Base-by-base conservation (phyloP, 2,329 filamentous ascomycete species). In the Cytospora schulzeri region DNA sequence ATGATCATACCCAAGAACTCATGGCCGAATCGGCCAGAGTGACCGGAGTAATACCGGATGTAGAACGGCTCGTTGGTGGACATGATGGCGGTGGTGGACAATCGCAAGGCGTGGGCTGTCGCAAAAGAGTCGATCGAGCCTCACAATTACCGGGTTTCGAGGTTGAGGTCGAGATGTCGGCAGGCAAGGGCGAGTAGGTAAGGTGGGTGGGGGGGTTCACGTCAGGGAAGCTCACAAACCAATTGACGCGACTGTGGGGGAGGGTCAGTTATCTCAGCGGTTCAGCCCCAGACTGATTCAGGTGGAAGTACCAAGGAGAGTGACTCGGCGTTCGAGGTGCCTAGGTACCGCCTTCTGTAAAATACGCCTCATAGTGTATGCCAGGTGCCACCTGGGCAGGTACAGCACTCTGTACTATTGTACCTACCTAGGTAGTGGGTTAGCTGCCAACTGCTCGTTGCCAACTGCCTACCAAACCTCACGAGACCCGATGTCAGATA, bases 11-110 rank as follows among this genome's bases (percentile, higher is more conserved):
- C 95, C 73, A 99, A 83, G 75, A 99, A 99, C 79, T 99, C 95
- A 80, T 99, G 95, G 69, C 95, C 95, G 78, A 98, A 97, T 69
- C 94, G 91, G 74, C 95, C 95, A 78, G 93, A 95, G 79, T 99
- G 95, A 73, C 95, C 95, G 71, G 95, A 98, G 83, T 99, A 99
- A 84, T 99, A 99, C 73, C 95, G 89, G 70, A 99, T 81, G 74
- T 99, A 99, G 76, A 99, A 98, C 9, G 91, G 89, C 72, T 97
- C 93, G 77, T 85, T 90, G 71, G 83, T 79, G 65, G 85, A 81
- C 71, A 90, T 81, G 84, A 90, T 93, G 66, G 73, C 70, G 70
- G 45, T 5, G 45, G 24, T 48, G 45, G 45, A 48, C n/a, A 48
- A n/a, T 48, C 45, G 45, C 45, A 24, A n/a, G 17, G 45, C 11